Percentiles rank a stretch among this genome's conserved stretches.
Conservation (phyloP, 2,329 filamentous ascomycete species). For the Monosporascus sp. region DNA sequence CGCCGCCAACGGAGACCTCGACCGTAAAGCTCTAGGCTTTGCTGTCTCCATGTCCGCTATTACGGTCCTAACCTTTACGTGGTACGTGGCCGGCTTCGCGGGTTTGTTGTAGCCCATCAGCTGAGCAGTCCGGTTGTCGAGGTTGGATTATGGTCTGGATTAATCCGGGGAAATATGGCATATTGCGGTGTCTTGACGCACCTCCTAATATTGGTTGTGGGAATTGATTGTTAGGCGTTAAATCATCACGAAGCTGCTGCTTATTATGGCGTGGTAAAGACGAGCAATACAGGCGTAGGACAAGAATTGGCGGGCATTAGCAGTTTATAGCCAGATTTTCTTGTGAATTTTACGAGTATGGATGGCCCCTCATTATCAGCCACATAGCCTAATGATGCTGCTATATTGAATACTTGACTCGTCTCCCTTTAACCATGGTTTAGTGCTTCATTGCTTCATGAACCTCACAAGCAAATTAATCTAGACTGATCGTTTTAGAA, state of each 20-base stretch:
- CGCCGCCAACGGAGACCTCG: constrained; percentile 40
- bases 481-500: not conserved
- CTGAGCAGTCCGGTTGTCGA: not conserved
- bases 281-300: constrained; percentile 5
- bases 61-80: constrained; percentile 57
- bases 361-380: constrained; percentile 4
- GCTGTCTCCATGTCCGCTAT: constrained; percentile 48
- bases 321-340: not conserved
- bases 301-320: constrained; percentile 4
- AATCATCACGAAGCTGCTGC: not conserved
- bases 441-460: too few species aligned
- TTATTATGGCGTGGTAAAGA: not conserved
- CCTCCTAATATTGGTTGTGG: not conserved
- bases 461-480: too few species aligned
- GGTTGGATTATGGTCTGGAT: not conserved
- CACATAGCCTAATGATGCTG: constrained; percentile 20
- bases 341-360: constrained; percentile 11
- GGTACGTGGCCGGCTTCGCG: constrained; percentile 53
- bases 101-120: constrained; percentile 21
- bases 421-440: too few species aligned
- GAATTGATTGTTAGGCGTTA: not conserved
- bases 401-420: not conserved
- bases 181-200: constrained; percentile 10
- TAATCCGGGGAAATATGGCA: constrained; percentile 12
- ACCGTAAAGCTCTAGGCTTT: constrained; percentile 43